Evolutionary conservation across 2,329 filamentous ascomycete genomes (phyloP).

Genomic region (Trichoderma lentiforme): DNA sequence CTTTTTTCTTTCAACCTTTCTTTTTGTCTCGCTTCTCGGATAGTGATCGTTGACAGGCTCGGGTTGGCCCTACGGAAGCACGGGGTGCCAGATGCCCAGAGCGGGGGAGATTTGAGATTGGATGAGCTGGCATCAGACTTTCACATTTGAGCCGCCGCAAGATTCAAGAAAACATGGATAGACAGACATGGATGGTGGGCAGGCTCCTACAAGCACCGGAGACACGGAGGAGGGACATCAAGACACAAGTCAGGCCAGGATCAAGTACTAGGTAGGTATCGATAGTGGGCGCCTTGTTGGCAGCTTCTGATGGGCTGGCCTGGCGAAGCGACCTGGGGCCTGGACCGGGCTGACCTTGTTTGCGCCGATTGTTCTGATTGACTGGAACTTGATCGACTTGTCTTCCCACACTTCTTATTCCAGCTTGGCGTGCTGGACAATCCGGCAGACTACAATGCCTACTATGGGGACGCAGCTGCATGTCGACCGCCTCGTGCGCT

Average conservation of each 20-base stretch:
- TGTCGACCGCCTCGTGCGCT: constrained; percentile 7
- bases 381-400: not conserved
- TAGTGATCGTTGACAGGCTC: not conserved
- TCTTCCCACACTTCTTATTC: not conserved
- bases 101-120: not conserved
- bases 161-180: not conserved
- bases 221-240: not conserved
- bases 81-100: not conserved
- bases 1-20: not conserved
- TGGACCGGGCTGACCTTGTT: not conserved
- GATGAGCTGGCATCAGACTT: constrained; percentile 15
- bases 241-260: not conserved
- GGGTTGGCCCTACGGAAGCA: not conserved
- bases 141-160: constrained; percentile 1
- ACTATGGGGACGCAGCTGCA: not conserved
- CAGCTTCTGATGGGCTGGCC: constrained; percentile 16
- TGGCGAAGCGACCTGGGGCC: not conserved
- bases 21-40: not conserved
- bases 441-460: not conserved
- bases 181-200: not conserved
- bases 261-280: not conserved
- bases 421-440: not conserved
- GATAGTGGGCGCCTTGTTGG: constrained; percentile 11
- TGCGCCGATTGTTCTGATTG: not conserved
- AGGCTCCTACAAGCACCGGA: not conserved